phyloP scores from a whole-genome alignment of 1,284 basidiomycete genomes.

The Malassezia caprae region DNA sequence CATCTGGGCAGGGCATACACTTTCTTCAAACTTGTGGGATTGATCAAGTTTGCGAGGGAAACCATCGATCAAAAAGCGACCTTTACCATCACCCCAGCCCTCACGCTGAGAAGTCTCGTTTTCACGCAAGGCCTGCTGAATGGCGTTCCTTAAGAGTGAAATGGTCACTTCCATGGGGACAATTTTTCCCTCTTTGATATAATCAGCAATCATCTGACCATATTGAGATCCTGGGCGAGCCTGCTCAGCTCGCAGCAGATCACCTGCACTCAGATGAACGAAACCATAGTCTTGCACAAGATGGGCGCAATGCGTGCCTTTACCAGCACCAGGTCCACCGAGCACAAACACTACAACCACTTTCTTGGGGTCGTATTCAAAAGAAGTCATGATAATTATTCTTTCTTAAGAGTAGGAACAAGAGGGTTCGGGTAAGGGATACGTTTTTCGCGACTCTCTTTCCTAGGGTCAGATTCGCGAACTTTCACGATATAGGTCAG shows the following conservation, averaged over 20 bases:
- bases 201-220: conserved; percentile 74
- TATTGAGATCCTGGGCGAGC: conserved; percentile 72
- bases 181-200: conserved; percentile 85
- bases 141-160: conserved; percentile 87
- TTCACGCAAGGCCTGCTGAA: conserved; percentile 57
- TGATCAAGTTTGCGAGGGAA: conserved; percentile 99
- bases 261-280: conserved; percentile 90
- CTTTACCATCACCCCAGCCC: conserved; percentile 62
- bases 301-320: conserved; percentile 84
- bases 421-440: conserved; percentile 42
- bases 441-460: conserved; percentile 28
- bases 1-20: conserved; percentile 63
- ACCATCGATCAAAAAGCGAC: conserved; percentile 89
- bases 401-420: conserved; percentile 1
- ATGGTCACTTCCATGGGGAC: conserved; percentile 96
- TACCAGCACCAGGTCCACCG: conserved; percentile 93
- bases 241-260: conserved; percentile 90
- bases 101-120: conserved; percentile 14
- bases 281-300: conserved; percentile 84
- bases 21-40: conserved; percentile 79
- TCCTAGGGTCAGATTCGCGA: conserved; percentile 31
- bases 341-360: conserved; percentile 90
- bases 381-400: conserved; percentile 1
- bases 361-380: conserved; percentile 62
- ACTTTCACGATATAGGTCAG: conserved; percentile 32